Evolutionary conservation across 768 basidiomycete genomes (phyloP), one percentile per base, ranked within the genome.

Genomic region (Lactarius hengduanensis): DNA sequence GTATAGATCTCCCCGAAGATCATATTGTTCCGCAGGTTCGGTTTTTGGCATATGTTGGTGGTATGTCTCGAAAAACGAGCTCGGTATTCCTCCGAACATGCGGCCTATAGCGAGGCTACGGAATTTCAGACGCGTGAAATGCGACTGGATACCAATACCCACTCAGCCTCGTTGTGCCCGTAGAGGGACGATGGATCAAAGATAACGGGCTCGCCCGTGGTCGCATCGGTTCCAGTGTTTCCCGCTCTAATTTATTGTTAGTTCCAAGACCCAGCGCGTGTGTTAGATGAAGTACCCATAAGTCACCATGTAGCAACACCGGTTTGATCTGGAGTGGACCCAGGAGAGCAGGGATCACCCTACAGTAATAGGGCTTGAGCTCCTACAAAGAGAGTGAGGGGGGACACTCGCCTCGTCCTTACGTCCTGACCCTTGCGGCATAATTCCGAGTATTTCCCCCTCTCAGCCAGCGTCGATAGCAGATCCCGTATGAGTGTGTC

Each of bases 121-220:
- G 45, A 41, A 30, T 26, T 61, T 62, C 36, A 60, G 50, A n/a
- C 54, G 50, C 18, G 22, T 4, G 55, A 45, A 28, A 59, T n/a
- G 40, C n/a, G 22, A 60, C 36, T 26, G 10, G 41, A 55, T 60
- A 40, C 15, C 26, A 26, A 54, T 36, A 75, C 85, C 76, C 71
- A 92, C 91, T 93, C 91, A 16, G 88, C 87, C 77, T 93, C 91
- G 66, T 87, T 87, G 71, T 92, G 91, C 2, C 91, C 91, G 70
- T 83, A 92, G 72, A 86, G 90, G 4, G 89, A 89, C 3, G 90
- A 86, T 3, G 91, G 90, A 71, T 93, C 91, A 69, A 86, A 92
- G 50, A 92, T 87, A 1, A 91, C 77, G 0, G 91, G 89, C 61
- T 85, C 74, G 5, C 82, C 83, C 7, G 80, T 84, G 28, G 65